A percentile compares a stretch with the other conserved stretches of the same genome.
phyloP scores from a whole-genome alignment of 2,329 filamentous ascomycete genomes.

The Microsporum canis region DNA sequence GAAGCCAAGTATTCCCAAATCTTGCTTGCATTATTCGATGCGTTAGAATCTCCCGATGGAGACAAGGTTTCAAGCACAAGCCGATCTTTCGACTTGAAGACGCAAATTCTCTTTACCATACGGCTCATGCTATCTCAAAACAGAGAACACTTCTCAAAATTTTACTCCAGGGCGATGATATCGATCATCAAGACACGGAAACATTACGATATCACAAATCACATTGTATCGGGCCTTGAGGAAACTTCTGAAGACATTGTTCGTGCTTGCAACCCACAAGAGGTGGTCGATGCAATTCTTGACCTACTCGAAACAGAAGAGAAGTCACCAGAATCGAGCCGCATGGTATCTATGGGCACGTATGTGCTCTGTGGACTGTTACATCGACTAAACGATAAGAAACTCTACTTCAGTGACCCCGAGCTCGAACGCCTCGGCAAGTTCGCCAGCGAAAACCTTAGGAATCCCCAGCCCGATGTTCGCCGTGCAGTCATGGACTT shows the following conservation, averaged over 20 bases:
- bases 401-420: constrained; percentile 12
- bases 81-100: constrained; percentile 28
- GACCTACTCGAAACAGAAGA: constrained; percentile 24
- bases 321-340: constrained; percentile 22
- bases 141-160: constrained; percentile 24
- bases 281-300: constrained; percentile 26
- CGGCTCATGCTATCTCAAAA: constrained; percentile 31
- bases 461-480: constrained; percentile 27
- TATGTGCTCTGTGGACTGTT: constrained; percentile 23
- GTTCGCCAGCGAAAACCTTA: constrained; percentile 24
- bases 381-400: constrained; percentile 17
- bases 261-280: constrained; percentile 19
- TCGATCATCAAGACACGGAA: constrained; percentile 29
- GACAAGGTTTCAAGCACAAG: constrained; percentile 18
- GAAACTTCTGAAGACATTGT: constrained; percentile 30
- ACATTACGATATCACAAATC: constrained; percentile 28
- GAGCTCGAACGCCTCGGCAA: constrained; percentile 23
- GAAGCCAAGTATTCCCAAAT: constrained; percentile 29
- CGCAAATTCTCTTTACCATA: constrained; percentile 33
- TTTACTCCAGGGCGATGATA: constrained; percentile 26
- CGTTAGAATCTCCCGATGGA: constrained; percentile 25
- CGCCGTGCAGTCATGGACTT: constrained; percentile 29
- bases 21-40: constrained; percentile 28
- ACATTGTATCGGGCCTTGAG: constrained; percentile 32
- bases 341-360: constrained; percentile 28